phyloP scores from a whole-genome alignment of 2,329 filamentous ascomycete species.

The Aspergillus sp. region DNA sequence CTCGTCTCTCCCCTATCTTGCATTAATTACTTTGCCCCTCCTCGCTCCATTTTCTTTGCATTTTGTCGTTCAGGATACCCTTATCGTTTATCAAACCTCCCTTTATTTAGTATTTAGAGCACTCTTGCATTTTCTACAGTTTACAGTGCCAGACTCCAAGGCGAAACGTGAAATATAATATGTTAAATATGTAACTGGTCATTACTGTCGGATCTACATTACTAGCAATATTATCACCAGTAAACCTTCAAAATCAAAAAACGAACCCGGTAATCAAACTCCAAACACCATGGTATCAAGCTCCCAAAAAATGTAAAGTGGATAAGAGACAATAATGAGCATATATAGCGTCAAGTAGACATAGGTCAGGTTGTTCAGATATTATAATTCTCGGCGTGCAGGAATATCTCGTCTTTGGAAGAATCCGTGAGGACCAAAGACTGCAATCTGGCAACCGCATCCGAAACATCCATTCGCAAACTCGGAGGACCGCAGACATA shows the following conservation, averaged over 20 bases:
- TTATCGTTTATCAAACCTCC: background rate
- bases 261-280: background rate
- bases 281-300: slow-evolving; percentile 9
- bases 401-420: slow-evolving; percentile 81
- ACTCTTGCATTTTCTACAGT: background rate
- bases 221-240: background rate
- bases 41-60: slow-evolving; percentile 10
- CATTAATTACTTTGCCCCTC: slow-evolving; percentile 1
- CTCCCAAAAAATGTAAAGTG: background rate
- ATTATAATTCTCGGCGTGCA: slow-evolving; percentile 95
- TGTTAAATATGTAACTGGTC: background rate
- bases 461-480: slow-evolving; percentile 87
- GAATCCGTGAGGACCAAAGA: slow-evolving; percentile 77
- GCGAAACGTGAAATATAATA: background rate
- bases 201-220: background rate
- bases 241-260: background rate
- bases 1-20: background rate
- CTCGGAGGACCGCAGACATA: slow-evolving; percentile 88
- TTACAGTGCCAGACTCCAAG: background rate
- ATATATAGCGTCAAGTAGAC: background rate
- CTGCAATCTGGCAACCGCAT: slow-evolving; percentile 79
- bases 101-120: background rate
- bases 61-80: slow-evolving; percentile 8
- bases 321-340: background rate
- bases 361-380: slow-evolving; percentile 52